phyloP scores from a whole-genome alignment of 345 rosid species.

The Bruguiera parviflora region DNA sequence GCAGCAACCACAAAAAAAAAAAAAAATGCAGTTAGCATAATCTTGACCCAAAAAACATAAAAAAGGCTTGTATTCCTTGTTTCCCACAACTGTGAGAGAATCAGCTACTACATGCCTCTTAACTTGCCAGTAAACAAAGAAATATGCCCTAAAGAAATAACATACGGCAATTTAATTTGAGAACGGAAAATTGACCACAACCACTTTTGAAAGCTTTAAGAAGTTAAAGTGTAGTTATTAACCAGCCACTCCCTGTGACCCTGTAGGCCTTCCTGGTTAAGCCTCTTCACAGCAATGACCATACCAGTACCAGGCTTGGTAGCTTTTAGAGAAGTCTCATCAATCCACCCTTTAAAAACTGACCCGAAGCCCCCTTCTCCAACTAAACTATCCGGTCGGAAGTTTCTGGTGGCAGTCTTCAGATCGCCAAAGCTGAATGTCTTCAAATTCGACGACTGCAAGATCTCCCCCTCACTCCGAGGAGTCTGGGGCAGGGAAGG shows the following conservation, averaged over 20 bases:
- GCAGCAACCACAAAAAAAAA: no score
- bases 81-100: neutral
- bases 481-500: slow-evolving; percentile 23
- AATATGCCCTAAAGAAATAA: no score
- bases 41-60: no score
- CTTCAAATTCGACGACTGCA: slow-evolving; percentile 25
- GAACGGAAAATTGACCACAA: neutral
- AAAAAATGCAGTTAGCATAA: no score
- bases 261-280: slow-evolving; percentile 25
- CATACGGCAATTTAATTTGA: neutral
- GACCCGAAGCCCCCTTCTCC: slow-evolving; percentile 32
- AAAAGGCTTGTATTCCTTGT: neutral
- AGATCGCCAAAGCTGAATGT: slow-evolving; percentile 18
- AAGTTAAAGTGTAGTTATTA: neutral
- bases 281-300: slow-evolving; percentile 33
- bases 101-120: neutral
- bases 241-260: slow-evolving; percentile 39
- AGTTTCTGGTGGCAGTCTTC: slow-evolving; percentile 26
- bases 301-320: slow-evolving; percentile 22
- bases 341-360: slow-evolving; percentile 31
- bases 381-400: slow-evolving; percentile 26
- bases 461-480: slow-evolving; percentile 30
- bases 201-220: neutral
- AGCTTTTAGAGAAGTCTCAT: slow-evolving; percentile 19
- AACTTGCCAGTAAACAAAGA: no score